Percentiles rank a stretch among this genome's conserved stretches.
Evolutionary conservation across 257 asterid species (phyloP).

Genomic region (Ehretia macrophylla): DNA sequence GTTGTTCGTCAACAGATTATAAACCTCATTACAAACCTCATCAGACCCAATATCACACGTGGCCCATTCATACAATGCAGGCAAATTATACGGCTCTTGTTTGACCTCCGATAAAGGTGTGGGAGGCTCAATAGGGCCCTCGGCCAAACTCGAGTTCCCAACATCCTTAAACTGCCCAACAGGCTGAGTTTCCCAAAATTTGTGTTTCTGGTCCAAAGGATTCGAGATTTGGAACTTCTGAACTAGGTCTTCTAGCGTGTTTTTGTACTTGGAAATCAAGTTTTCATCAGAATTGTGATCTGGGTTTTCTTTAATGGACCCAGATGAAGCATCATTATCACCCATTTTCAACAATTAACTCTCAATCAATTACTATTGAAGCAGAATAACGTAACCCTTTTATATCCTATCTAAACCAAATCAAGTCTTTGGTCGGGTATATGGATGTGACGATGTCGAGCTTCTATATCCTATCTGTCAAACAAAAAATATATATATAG

Average conservation of each 20-base stretch:
- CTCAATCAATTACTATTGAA: too few species aligned
- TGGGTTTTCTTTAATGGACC: slow-evolving; percentile 17
- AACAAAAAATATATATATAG: too few species aligned
- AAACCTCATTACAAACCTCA: slow-evolving; percentile 69
- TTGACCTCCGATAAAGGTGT: slow-evolving; percentile 69
- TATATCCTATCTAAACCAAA: too few species aligned
- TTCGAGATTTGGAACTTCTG: slow-evolving; percentile 34
- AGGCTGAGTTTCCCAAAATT: slow-evolving; percentile 93
- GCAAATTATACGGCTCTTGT: slow-evolving; percentile 87
- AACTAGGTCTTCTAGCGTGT: slow-evolving; percentile 33
- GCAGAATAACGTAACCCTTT: too few species aligned
- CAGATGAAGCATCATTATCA: slow-evolving; percentile 34
- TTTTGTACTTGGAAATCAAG: slow-evolving; percentile 21
- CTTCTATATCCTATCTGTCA: too few species aligned
- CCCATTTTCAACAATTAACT: slow-evolving; percentile 24
- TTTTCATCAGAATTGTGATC: slow-evolving; percentile 29
- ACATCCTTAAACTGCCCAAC: slow-evolving; percentile 90
- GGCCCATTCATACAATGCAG: slow-evolving; percentile 74
- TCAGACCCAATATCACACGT: slow-evolving; percentile 77
- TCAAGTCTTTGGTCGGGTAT: too few species aligned
- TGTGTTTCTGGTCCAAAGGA: slow-evolving; percentile 42
- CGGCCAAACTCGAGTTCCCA: slow-evolving; percentile 59
- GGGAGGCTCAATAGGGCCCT: slow-evolving; percentile 79
- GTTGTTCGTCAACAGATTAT: slow-evolving; percentile 57
- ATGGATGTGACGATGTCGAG: too few species aligned